Evolutionary conservation across 805 yeast genomes (phyloP).

Genomic region (Kuraishia molischiana): DNA sequence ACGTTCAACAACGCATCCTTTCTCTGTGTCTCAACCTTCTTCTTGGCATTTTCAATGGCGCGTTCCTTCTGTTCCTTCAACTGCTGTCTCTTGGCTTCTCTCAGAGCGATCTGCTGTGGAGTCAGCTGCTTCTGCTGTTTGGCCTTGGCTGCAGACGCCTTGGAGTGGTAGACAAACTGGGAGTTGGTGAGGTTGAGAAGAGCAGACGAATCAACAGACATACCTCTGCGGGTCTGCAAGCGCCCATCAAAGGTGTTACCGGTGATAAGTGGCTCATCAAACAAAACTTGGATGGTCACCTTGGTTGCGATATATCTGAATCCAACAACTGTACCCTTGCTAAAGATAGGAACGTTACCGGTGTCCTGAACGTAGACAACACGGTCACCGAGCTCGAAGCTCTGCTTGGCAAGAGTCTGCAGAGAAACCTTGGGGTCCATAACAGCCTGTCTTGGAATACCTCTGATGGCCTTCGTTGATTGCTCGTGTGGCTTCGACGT

Average conservation of each 20-base stretch:
- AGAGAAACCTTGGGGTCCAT: conserved; percentile 67
- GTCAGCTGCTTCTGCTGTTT: conserved; percentile 8
- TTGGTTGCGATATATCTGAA: conserved; percentile 47
- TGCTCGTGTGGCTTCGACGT: conserved; percentile 33
- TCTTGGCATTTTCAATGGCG: conserved; percentile 12
- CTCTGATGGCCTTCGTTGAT: conserved; percentile 51
- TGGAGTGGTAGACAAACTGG: conserved; percentile 71
- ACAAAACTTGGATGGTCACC: conserved; percentile 63
- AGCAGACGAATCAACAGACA: conserved; percentile 71
- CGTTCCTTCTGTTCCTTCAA: conserved; percentile 5
- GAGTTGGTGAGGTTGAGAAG: conserved; percentile 67
- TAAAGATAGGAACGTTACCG: conserved; percentile 82
- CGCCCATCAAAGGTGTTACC: conserved; percentile 80
- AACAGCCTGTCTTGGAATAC: conserved; percentile 80
- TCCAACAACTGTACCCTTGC: conserved; percentile 85
- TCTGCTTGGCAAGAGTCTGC: conserved; percentile 63
- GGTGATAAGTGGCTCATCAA: conserved; percentile 74
- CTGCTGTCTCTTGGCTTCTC: conserved; percentile 1
- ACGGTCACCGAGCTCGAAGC: conserved; percentile 81
- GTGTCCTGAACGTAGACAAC: conserved; percentile 75
- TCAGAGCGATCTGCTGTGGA: background rate
- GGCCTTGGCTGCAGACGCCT: conserved; percentile 39
- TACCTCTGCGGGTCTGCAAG: conserved; percentile 69
- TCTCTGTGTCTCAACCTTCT: conserved; percentile 18
- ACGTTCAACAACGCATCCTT: conserved; percentile 34